A percentile compares a stretch with the other conserved stretches of the same genome.
phyloP scores from a whole-genome alignment of 1,284 basidiomycete species.

The Leucoagaricus sp. region DNA sequence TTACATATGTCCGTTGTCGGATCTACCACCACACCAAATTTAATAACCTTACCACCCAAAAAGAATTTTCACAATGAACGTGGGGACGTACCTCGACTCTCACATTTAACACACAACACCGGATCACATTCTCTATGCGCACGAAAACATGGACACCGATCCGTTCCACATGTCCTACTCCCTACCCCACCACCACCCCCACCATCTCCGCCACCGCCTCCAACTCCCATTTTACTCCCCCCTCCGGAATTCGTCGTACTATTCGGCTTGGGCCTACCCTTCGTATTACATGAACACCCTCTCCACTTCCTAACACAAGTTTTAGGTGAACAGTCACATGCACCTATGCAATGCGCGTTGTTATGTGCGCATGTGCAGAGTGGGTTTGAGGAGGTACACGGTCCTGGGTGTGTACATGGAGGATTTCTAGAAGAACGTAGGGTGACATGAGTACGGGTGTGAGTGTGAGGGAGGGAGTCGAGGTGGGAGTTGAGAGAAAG shows the following conservation, averaged over 20 bases:
- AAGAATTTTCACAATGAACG: neutral
- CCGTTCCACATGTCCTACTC: slow-evolving; percentile 28
- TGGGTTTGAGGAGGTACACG: too few species aligned
- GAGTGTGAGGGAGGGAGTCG: neutral
- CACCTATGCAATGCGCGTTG: too few species aligned
- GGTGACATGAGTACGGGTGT: neutral
- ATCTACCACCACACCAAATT: slow-evolving; percentile 23
- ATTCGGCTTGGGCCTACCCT: too few species aligned
- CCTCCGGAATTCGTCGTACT: slow-evolving; percentile 18
- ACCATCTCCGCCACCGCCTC: neutral
- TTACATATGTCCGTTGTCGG: slow-evolving; percentile 31
- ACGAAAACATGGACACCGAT: slow-evolving; percentile 45
- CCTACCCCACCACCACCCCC: neutral
- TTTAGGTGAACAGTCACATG: too few species aligned
- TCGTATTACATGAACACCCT: slow-evolving; percentile 51
- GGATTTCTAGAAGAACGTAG: too few species aligned
- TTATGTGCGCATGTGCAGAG: too few species aligned
- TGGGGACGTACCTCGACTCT: slow-evolving; percentile 31
- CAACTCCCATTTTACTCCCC: neutral
- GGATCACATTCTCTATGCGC: slow-evolving; percentile 57
- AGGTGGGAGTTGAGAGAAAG: slow-evolving; percentile 37
- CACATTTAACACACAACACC: slow-evolving; percentile 45
- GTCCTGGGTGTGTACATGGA: too few species aligned
- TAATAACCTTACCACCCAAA: neutral
- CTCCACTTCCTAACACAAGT: slow-evolving; percentile 42